Percentiles rank a stretch among this genome's conserved stretches.
phyloP scores from a whole-genome alignment of 1,284 basidiomycete species.

The Stygiomarasmius scandens region DNA sequence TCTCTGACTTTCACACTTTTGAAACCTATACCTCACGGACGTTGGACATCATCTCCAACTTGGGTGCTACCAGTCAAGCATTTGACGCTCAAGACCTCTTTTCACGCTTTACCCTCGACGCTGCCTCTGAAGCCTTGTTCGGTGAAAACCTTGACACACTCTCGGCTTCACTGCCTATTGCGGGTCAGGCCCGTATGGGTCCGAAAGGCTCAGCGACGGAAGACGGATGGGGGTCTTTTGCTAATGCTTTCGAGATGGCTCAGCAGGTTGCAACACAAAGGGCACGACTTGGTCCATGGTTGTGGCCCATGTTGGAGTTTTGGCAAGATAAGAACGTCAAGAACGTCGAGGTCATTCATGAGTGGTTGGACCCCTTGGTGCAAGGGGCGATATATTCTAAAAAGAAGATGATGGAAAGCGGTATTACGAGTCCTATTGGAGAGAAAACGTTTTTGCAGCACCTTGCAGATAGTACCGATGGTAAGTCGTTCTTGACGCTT shows the following conservation, averaged over 20 bases:
- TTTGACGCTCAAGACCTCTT: constrained; percentile 71
- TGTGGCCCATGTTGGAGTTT: constrained; percentile 70
- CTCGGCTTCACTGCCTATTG: constrained; percentile 52
- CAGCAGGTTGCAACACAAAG: constrained; percentile 60
- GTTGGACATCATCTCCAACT: constrained; percentile 49
- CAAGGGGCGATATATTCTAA: constrained; percentile 52
- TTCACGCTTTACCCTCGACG: constrained; percentile 68
- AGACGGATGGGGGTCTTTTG: constrained; percentile 65
- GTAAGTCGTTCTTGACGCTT: constrained; percentile 37
- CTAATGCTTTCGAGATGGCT: constrained; percentile 61
- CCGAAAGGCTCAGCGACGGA: constrained; percentile 63
- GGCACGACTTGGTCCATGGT: constrained; percentile 53
- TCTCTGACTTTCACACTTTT: constrained; percentile 70
- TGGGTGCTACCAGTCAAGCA: constrained; percentile 39
- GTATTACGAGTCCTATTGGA: constrained; percentile 39
- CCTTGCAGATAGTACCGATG: constrained; percentile 64
- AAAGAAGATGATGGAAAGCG: constrained; percentile 39
- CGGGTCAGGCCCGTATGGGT: constrained; percentile 47
- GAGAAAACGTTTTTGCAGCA: constrained; percentile 71
- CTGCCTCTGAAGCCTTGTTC: constrained; percentile 72
- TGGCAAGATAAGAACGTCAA: constrained; percentile 57
- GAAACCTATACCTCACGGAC: constrained; percentile 55
- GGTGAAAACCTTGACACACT: constrained; percentile 65
- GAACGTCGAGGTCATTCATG: constrained; percentile 54
- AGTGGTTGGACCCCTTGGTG: constrained; percentile 67